These are phyloP conservation scores for Carex parvula DNA, from an alignment of 176 grass and related monocot genomes.

Conservation along the genomic window DNA sequence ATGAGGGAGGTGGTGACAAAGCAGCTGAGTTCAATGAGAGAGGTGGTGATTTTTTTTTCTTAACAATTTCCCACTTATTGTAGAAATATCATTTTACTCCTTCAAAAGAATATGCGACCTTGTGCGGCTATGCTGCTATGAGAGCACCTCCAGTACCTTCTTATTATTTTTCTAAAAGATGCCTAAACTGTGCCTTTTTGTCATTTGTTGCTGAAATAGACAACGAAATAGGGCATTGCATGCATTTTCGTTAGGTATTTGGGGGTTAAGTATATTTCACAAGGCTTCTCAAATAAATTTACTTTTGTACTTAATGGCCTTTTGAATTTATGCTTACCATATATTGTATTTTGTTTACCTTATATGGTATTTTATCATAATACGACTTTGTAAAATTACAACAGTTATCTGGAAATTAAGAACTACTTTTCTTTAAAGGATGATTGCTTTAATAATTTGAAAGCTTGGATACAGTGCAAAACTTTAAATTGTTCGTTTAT, in stretches of 20 bases:
- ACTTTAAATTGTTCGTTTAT: not conserved
- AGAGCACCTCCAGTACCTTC: not conserved
- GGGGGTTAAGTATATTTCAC: not conserved
- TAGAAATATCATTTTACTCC: not conserved
- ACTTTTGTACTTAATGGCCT: not conserved
- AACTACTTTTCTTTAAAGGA: not conserved
- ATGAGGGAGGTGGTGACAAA: conserved; percentile 19
- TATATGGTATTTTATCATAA: not conserved
- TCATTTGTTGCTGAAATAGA: not conserved
- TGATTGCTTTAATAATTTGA: not conserved
- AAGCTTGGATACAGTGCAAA: not conserved
- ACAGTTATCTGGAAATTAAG: not conserved
- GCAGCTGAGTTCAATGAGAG: conserved; percentile 10
- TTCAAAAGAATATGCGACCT: not conserved
- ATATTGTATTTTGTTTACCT: not conserved
- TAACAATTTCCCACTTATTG: conserved; percentile 5
- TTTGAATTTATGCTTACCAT: not conserved
- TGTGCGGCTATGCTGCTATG: not conserved
- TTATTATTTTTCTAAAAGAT: not conserved
- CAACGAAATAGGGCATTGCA: too few species aligned
- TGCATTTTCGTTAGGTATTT: not conserved
- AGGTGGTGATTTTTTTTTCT: conserved; percentile 18
- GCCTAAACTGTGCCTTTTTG: not conserved
- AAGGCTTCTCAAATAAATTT: not conserved
- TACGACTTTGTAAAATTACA: not conserved